Percentiles rank a stretch among this genome's conserved stretches.
Evolutionary conservation across 257 asterid genomes (phyloP).

Genomic region (Euphrasia confusa): DNA sequence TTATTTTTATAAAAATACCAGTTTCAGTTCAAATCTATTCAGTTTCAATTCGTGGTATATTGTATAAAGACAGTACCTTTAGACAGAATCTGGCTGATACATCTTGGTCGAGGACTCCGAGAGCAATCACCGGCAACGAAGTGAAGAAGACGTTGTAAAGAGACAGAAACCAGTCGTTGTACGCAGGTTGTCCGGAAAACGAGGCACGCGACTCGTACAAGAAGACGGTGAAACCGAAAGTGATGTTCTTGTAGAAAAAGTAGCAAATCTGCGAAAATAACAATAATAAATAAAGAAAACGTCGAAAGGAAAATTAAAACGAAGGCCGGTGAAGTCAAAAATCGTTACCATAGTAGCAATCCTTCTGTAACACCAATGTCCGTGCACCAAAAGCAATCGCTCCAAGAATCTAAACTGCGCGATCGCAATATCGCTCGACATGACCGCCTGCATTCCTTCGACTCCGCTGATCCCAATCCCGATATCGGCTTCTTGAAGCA

Average conservation of each 20-base stretch:
- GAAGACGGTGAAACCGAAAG: slow-evolving; percentile 66
- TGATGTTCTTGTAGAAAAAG: slow-evolving; percentile 72
- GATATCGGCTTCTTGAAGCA: slow-evolving; percentile 99
- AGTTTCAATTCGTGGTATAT: too few relatives aligned
- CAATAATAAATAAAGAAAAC: neutral
- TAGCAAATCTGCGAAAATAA: slow-evolving; percentile 59
- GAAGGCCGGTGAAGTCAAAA: neutral
- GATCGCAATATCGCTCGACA: slow-evolving; percentile 89
- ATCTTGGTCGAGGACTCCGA: slow-evolving; percentile 72
- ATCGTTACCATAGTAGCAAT: slow-evolving; percentile 72
- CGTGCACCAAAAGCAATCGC: slow-evolving; percentile 86
- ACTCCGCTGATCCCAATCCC: slow-evolving; percentile 98
- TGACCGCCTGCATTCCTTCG: slow-evolving; percentile 99
- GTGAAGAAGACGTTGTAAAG: slow-evolving; percentile 70
- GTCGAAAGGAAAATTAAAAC: neutral
- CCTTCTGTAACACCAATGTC: slow-evolving; percentile 96
- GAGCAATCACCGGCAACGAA: slow-evolving; percentile 57
- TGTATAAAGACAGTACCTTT: slow-evolving; percentile 30
- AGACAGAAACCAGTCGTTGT: slow-evolving; percentile 61
- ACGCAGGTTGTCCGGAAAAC: slow-evolving; percentile 74
- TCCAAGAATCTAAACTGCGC: slow-evolving; percentile 84
- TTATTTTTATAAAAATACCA: too few relatives aligned
- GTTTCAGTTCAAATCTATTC: too few relatives aligned
- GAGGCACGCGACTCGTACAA: slow-evolving; percentile 57
- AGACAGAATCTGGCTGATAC: slow-evolving; percentile 57